A percentile compares a stretch with the other conserved stretches of the same genome.
Evolutionary conservation across 345 rosid species (phyloP).

Genomic region (Gynandropsis gynandra): DNA sequence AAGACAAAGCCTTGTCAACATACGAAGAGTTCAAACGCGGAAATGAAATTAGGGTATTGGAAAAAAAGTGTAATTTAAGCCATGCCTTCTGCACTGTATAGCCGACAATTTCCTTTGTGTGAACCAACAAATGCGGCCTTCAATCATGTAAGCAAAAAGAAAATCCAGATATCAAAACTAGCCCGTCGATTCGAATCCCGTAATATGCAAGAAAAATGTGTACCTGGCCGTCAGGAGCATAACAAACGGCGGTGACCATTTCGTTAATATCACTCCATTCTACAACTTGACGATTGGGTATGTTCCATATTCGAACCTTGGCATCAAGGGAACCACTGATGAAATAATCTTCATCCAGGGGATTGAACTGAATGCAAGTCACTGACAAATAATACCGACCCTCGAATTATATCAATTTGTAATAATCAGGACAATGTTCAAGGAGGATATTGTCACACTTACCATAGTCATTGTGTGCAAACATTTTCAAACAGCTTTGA

Average conservation of each 20-base stretch:
- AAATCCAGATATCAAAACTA: conserved; percentile 7
- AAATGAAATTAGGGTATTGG: neutral
- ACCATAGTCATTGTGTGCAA: conserved; percentile 98
- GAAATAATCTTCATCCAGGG: conserved; percentile 77
- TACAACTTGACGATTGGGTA: conserved; percentile 58
- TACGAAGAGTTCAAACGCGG: neutral
- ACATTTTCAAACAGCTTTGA: conserved; percentile 66
- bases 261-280: conserved; percentile 89
- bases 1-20: neutral
- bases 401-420: neutral
- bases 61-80: conserved; percentile 8
- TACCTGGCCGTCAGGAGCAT: conserved; percentile 96
- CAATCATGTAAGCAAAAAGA: conserved; percentile 20
- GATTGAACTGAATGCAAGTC: conserved; percentile 94
- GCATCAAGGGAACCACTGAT: conserved; percentile 95
- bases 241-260: conserved; percentile 92
- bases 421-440: neutral
- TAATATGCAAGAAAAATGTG: neutral
- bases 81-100: conserved; percentile 65
- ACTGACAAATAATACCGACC: conserved; percentile 37
- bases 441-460: neutral
- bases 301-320: conserved; percentile 83
- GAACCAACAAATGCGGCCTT: conserved; percentile 87
- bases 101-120: conserved; percentile 68
- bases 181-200: neutral